Evolutionary conservation across 345 rosid genomes (phyloP).

Genomic region (Capsella bursapastoris): DNA sequence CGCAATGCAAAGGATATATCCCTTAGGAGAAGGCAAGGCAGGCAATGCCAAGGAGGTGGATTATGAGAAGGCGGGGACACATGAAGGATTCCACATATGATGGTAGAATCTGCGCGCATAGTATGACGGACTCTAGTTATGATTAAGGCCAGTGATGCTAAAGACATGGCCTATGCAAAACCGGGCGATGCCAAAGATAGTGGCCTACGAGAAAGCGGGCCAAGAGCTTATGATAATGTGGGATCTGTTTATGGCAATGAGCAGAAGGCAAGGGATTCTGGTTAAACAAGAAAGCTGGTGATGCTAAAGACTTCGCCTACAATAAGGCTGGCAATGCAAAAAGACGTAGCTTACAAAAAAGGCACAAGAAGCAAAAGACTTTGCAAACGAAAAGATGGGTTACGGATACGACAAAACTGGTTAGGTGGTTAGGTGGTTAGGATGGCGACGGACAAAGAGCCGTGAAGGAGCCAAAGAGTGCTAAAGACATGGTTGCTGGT

Average conservation of each 20-base stretch:
- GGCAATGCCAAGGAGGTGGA: background rate
- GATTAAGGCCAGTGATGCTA: background rate
- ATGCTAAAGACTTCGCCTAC: conserved; percentile 24
- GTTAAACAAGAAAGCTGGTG: conserved; percentile 19
- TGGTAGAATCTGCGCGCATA: conserved; percentile 29
- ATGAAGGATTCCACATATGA: background rate
- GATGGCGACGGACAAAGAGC: conserved; percentile 37
- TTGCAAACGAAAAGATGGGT: background rate
- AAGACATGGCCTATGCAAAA: conserved; percentile 15
- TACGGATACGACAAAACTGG: conserved; percentile 8
- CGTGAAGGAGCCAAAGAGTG: conserved; percentile 34
- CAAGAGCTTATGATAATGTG: conserved; percentile 16
- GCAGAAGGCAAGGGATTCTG: conserved; percentile 5
- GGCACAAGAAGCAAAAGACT: conserved; percentile 17
- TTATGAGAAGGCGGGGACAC: background rate
- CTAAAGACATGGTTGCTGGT: conserved; percentile 41
- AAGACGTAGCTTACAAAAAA: conserved; percentile 20
- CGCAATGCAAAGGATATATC: too few species aligned
- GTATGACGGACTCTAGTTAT: background rate
- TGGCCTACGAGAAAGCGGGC: conserved; percentile 33
- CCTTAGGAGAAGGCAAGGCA: background rate
- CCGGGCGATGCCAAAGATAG: conserved; percentile 40
- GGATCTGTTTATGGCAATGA: conserved; percentile 19
- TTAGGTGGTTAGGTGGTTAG: conserved; percentile 26
- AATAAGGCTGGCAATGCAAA: conserved; percentile 5